phyloP scores from a whole-genome alignment of 2,329 filamentous ascomycete genomes.

The Didymella arachidicola region DNA sequence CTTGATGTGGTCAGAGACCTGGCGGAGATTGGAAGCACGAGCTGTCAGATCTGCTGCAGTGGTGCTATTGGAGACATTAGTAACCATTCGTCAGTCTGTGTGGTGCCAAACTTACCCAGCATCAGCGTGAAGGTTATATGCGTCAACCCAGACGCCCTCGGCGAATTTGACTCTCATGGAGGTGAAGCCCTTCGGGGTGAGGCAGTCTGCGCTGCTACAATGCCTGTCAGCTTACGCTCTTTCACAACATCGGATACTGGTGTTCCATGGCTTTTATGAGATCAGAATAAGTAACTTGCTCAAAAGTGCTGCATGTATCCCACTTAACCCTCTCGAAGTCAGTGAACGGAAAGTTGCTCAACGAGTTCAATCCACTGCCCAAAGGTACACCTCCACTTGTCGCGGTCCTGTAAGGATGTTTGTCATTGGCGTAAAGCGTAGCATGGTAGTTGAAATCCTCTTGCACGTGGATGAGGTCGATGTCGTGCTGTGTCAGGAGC shows the following conservation, averaged over 20 bases:
- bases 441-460: slow-evolving; percentile 74
- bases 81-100: not conserved
- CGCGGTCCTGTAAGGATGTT: slow-evolving; percentile 66
- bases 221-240: not conserved
- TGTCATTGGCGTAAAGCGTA: slow-evolving; percentile 67
- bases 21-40: slow-evolving; percentile 66
- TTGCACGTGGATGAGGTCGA: slow-evolving; percentile 70
- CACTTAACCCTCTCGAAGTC: slow-evolving; percentile 67
- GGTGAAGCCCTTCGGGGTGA: slow-evolving; percentile 75
- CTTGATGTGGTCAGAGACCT: slow-evolving; percentile 66
- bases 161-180: slow-evolving; percentile 67
- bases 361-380: slow-evolving; percentile 70
- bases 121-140: slow-evolving; percentile 73
- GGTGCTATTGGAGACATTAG: slow-evolving; percentile 40
- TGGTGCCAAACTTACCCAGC: slow-evolving; percentile 57
- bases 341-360: slow-evolving; percentile 66
- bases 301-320: slow-evolving; percentile 61
- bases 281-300: slow-evolving; percentile 21
- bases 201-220: slow-evolving; percentile 63
- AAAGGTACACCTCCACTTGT: slow-evolving; percentile 71
- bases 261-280: not conserved
- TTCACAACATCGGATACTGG: not conserved
- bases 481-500: slow-evolving; percentile 64
- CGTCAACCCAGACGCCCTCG: slow-evolving; percentile 65
- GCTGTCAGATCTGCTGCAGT: slow-evolving; percentile 62